Evolutionary conservation across 805 yeast genomes (phyloP).

Genomic region (Suhomyces faveliae): DNA sequence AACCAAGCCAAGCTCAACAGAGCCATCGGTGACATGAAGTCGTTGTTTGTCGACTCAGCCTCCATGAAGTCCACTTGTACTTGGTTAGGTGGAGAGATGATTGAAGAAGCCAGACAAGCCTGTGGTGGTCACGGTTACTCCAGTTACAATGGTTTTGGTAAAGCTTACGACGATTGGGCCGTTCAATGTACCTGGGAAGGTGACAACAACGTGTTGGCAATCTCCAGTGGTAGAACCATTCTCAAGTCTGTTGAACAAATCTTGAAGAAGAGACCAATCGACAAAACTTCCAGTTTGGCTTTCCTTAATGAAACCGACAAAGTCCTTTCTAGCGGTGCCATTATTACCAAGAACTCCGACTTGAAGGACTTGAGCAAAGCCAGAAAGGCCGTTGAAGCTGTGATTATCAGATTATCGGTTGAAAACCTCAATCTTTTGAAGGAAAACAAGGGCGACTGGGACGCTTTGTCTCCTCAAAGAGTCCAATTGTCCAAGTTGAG

Average conservation of each 20-base stretch:
- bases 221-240: slow-evolving; percentile 79
- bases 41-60: slow-evolving; percentile 80
- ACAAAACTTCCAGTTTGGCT: slow-evolving; percentile 22
- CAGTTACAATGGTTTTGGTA: slow-evolving; percentile 87
- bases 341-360: slow-evolving; percentile 16
- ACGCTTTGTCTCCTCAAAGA: slow-evolving; percentile 35
- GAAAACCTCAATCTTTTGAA: slow-evolving; percentile 29
- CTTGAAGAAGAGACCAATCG: slow-evolving; percentile 30
- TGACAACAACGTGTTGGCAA: slow-evolving; percentile 83
- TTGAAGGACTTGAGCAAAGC: slow-evolving; percentile 15
- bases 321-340: slow-evolving; percentile 7
- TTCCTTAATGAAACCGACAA: slow-evolving; percentile 29
- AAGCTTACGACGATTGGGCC: slow-evolving; percentile 89
- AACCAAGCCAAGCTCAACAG: slow-evolving; percentile 43
- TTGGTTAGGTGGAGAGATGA: slow-evolving; percentile 76
- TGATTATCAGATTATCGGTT: slow-evolving; percentile 34
- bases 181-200: slow-evolving; percentile 99
- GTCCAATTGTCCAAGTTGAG: slow-evolving; percentile 42
- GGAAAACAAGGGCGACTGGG: slow-evolving; percentile 30
- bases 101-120: slow-evolving; percentile 88
- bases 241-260: slow-evolving; percentile 47
- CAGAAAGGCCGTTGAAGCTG: slow-evolving; percentile 30
- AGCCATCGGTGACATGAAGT: slow-evolving; percentile 65
- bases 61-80: slow-evolving; percentile 87
- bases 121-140: slow-evolving; percentile 98